Evolutionary conservation across 176 grass and related monocot species (phyloP).

Genomic region (Metroxylon sagu): DNA sequence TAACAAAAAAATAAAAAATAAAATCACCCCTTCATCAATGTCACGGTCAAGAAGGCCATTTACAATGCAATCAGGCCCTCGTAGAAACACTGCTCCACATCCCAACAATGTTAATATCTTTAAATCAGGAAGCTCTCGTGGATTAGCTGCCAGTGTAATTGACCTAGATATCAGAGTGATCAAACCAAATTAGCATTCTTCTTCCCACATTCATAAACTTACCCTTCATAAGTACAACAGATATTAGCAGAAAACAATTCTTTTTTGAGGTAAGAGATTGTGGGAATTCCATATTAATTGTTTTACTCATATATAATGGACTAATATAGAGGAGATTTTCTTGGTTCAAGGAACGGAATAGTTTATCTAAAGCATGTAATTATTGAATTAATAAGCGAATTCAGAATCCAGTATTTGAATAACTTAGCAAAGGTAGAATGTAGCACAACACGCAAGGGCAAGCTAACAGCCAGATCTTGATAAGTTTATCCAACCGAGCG

Average conservation of each 20-base stretch:
- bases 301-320: too few species aligned
- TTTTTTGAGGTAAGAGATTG: too few species aligned
- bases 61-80: slow-evolving; percentile 72
- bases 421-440: neutral
- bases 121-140: slow-evolving; percentile 50
- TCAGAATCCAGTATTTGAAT: too few species aligned
- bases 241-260: too few species aligned
- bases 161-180: slow-evolving; percentile 32
- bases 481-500: slow-evolving; percentile 68
- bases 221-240: too few species aligned
- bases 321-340: too few species aligned
- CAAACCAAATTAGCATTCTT: neutral
- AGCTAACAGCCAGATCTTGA: slow-evolving; percentile 61
- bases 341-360: too few species aligned
- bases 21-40: slow-evolving; percentile 61
- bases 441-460: slow-evolving; percentile 82
- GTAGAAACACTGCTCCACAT: slow-evolving; percentile 62
- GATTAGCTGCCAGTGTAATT: slow-evolving; percentile 53
- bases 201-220: too few species aligned
- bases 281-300: too few species aligned
- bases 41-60: slow-evolving; percentile 77
- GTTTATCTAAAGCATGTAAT: too few species aligned
- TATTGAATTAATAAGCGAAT: too few species aligned
- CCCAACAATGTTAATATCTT: slow-evolving; percentile 76
- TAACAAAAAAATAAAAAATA: neutral